Conservation (phyloP, 1,284 basidiomycete genomes). For the Ustilago cynodontis region DNA sequence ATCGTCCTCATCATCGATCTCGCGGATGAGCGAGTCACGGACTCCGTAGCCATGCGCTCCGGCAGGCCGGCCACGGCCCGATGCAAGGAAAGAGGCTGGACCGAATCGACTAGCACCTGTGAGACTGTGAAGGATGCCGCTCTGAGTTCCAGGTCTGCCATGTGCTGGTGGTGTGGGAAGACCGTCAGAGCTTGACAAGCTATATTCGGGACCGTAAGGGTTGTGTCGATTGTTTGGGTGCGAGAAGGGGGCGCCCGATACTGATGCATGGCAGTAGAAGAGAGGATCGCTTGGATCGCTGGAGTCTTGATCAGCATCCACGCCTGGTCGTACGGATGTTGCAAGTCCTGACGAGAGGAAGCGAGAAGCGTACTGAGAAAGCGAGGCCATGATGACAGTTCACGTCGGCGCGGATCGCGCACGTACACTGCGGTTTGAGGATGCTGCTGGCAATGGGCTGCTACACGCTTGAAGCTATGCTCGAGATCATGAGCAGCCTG, state of each 20-base stretch:
- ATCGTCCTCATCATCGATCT: slow-evolving; percentile 58
- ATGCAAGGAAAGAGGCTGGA: slow-evolving; percentile 40
- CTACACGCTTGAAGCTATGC: slow-evolving; percentile 19
- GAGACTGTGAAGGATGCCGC: slow-evolving; percentile 48
- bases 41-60: slow-evolving; percentile 19
- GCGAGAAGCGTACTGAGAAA: slow-evolving; percentile 56
- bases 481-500: slow-evolving; percentile 43
- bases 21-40: slow-evolving; percentile 52
- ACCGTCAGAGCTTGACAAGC: slow-evolving; percentile 56
- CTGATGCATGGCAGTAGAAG: slow-evolving; percentile 52
- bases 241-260: slow-evolving; percentile 45
- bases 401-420: not conserved
- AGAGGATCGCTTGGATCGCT: slow-evolving; percentile 45
- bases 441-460: slow-evolving; percentile 14
- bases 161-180: slow-evolving; percentile 44
- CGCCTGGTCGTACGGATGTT: slow-evolving; percentile 32
- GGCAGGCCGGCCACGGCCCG: slow-evolving; percentile 19
- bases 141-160: slow-evolving; percentile 28
- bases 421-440: not conserved
- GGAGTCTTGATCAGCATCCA: slow-evolving; percentile 43
- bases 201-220: slow-evolving; percentile 52
- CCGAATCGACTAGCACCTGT: slow-evolving; percentile 52
- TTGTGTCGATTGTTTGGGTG: slow-evolving; percentile 34
- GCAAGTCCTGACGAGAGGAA: slow-evolving; percentile 51
- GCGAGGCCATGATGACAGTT: slow-evolving; percentile 35